A percentile compares a stretch with the other conserved stretches of the same genome.
Conservation (phyloP, 805 yeast species). For the Yarrowia hollandica region DNA sequence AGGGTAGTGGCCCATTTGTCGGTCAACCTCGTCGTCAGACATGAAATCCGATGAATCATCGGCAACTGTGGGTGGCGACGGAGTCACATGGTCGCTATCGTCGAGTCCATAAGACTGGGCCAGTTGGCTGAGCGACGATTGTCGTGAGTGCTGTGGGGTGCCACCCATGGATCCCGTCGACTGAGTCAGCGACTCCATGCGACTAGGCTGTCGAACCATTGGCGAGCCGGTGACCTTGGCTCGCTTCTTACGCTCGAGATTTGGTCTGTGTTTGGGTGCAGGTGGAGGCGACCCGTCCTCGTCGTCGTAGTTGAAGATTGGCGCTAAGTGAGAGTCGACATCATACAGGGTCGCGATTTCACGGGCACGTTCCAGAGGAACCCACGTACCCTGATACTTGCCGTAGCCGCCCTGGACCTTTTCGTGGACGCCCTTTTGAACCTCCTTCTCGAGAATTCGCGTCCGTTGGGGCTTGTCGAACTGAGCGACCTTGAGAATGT, state of each 20-base stretch:
- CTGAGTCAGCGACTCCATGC: conserved; percentile 13
- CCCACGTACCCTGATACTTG: conserved; percentile 94
- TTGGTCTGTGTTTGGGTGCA: conserved; percentile 49
- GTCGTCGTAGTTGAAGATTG: conserved; percentile 62
- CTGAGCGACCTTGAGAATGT: conserved; percentile 76
- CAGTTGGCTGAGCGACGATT: conserved; percentile 6
- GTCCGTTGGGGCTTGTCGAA: conserved; percentile 65
- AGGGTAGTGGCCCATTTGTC: conserved; percentile 28
- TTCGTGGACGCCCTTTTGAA: conserved; percentile 62
- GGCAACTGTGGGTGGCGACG: conserved; percentile 24
- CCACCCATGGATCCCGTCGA: conserved; percentile 3
- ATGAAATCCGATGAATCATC: conserved; percentile 29
- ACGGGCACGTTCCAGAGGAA: conserved; percentile 74
- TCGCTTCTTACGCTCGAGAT: conserved; percentile 20
- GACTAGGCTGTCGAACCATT: not conserved
- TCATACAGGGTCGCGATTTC: conserved; percentile 65
- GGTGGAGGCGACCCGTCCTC: conserved; percentile 62
- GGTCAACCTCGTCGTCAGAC: conserved; percentile 32
- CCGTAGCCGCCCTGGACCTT: conserved; percentile 75
- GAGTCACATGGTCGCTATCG: conserved; percentile 24
- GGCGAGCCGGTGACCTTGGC: conserved; percentile 23
- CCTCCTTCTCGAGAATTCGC: conserved; percentile 62
- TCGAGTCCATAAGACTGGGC: conserved; percentile 12
- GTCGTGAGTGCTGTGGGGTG: conserved; percentile 15
- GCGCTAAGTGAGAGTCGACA: conserved; percentile 60